Evolutionary conservation across 345 rosid genomes (phyloP).

Genomic region (Syzygium aqueum): DNA sequence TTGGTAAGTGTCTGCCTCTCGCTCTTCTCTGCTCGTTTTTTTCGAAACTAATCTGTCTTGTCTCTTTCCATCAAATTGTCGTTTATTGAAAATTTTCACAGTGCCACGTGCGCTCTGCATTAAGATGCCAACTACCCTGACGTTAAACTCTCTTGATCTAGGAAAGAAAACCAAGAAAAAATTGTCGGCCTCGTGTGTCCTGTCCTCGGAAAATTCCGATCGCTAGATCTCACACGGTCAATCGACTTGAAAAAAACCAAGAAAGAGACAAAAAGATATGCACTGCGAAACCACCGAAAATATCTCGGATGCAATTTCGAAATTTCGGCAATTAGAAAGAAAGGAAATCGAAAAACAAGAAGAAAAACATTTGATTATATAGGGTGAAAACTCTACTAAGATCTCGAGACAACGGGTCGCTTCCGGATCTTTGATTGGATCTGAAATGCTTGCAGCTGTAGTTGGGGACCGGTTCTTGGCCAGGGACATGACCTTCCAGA

Average conservation of each 20-base stretch:
- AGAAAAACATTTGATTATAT: neutral
- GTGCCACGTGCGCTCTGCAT: neutral
- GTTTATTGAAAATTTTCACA: neutral
- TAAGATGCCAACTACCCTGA: too few species aligned
- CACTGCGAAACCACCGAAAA: neutral
- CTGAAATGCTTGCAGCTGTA: slow-evolving; percentile 28
- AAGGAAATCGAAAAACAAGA: neutral
- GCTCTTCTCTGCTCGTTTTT: neutral
- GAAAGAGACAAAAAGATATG: neutral
- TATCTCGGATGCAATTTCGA: neutral
- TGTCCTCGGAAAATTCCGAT: neutral
- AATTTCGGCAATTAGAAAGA: neutral
- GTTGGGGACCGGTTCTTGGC: slow-evolving; percentile 72
- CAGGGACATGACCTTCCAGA: slow-evolving; percentile 57
- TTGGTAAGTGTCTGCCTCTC: slow-evolving; percentile 38
- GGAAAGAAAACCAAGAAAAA: too few species aligned
- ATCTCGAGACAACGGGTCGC: neutral
- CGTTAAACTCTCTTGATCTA: too few species aligned
- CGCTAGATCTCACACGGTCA: neutral
- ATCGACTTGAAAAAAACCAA: neutral
- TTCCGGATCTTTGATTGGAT: neutral
- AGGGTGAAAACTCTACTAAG: neutral
- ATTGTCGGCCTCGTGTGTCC: too few species aligned
- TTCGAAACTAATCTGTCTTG: neutral
- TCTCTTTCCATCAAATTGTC: neutral